phyloP scores from a whole-genome alignment of 768 basidiomycete species.

The Tulasnella sp. region DNA sequence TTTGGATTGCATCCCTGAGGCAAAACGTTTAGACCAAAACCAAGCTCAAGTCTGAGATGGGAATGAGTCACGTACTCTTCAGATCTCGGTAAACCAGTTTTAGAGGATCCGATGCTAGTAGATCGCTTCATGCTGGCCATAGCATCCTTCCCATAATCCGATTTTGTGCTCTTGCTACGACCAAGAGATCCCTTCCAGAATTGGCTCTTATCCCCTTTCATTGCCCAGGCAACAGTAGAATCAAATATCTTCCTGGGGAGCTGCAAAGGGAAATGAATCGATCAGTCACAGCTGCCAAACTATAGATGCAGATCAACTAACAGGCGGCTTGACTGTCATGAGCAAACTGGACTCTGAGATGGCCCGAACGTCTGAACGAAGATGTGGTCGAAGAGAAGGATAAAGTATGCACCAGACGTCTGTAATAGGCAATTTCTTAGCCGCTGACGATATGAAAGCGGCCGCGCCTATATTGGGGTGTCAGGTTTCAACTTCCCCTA shows the following conservation, averaged over 20 bases:
- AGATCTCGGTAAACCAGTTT: conserved; percentile 29
- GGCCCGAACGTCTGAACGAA: conserved; percentile 69
- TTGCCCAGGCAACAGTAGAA: conserved; percentile 79
- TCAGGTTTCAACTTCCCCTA: neutral
- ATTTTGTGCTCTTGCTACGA: conserved; percentile 36
- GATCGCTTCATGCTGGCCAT: conserved; percentile 50
- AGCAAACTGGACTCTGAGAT: conserved; percentile 71
- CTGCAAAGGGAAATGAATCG: conserved; percentile 25
- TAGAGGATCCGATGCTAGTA: conserved; percentile 35
- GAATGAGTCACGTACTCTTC: conserved; percentile 55
- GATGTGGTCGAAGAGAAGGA: conserved; percentile 74
- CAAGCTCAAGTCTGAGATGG: neutral
- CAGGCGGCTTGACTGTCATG: conserved; percentile 64
- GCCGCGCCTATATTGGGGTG: conserved; percentile 48
- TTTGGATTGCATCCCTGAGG: conserved; percentile 62
- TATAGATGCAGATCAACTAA: conserved; percentile 32
- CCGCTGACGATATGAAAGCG: conserved; percentile 79
- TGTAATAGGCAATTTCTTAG: conserved; percentile 67
- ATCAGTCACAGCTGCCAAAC: neutral
- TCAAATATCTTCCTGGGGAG: conserved; percentile 68
- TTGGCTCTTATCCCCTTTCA: conserved; percentile 63
- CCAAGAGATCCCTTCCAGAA: conserved; percentile 58
- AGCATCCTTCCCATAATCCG: conserved; percentile 63
- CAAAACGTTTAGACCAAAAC: conserved; percentile 2
- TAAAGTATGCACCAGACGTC: conserved; percentile 98